A percentile compares a stretch with the other conserved stretches of the same genome.
Evolutionary conservation across 2,329 filamentous ascomycete species (phyloP).

Genomic region (Raffaelea ambrosiae): DNA sequence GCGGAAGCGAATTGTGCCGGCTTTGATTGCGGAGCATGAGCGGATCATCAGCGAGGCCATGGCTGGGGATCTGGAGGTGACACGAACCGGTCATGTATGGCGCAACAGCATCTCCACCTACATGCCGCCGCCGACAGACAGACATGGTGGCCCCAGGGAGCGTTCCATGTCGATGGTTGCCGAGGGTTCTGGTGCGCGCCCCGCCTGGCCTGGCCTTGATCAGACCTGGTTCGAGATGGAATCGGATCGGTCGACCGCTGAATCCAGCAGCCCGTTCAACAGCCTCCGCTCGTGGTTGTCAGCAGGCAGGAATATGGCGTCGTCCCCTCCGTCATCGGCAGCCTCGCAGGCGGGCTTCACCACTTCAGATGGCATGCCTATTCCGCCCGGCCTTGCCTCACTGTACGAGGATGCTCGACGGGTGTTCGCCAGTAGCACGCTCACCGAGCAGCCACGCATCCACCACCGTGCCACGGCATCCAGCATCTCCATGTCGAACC

Average conservation of each 20-base stretch:
- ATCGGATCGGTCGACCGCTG: constrained; percentile 10
- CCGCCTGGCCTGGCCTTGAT: constrained; percentile 6
- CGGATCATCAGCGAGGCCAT: constrained; percentile 14
- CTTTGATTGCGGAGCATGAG: constrained; percentile 14
- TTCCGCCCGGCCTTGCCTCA: constrained; percentile 6
- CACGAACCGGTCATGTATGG: constrained; percentile 12
- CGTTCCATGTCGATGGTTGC: constrained; percentile 11
- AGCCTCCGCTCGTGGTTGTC: constrained; percentile 15
- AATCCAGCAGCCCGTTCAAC: constrained; percentile 13
- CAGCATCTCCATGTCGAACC: constrained; percentile 34
- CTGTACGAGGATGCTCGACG: constrained; percentile 10
- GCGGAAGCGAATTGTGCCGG: constrained; percentile 10
- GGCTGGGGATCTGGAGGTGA: constrained; percentile 13
- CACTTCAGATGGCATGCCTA: not conserved
- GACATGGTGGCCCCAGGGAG: constrained; percentile 3
- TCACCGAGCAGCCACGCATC: constrained; percentile 22
- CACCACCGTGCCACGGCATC: constrained; percentile 46
- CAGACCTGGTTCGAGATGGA: constrained; percentile 5
- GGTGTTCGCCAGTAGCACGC: not conserved
- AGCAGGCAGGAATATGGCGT: constrained; percentile 1
- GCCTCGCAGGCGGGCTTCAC: not conserved
- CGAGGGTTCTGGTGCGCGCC: constrained; percentile 4
- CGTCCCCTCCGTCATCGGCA: constrained; percentile 4
- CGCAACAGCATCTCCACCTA: constrained; percentile 3
- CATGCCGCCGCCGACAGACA: not conserved